Evolutionary conservation across 2,329 filamentous ascomycete species (phyloP), one percentile per base, ranked within the genome.

Genomic region (Clarireedia monteithiana): DNA sequence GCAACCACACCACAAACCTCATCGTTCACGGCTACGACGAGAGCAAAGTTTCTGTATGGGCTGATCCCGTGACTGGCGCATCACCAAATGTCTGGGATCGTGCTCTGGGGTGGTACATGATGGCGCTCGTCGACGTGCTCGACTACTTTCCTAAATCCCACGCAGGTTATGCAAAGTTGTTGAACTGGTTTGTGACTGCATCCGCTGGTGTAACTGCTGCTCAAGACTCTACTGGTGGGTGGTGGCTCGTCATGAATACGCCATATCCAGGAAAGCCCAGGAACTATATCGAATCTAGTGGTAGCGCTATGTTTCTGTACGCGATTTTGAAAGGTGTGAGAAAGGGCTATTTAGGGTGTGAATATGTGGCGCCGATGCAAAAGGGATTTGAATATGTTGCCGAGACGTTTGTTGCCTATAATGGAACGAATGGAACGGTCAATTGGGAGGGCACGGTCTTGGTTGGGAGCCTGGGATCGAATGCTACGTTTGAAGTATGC

Each of bases 21-120:
- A 61, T 72, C 5, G 65, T 62, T 7, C 71, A 64, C 59, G 71
- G 70, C 1, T 73, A 72, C 58, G 71, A 72, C 48, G 68, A 64
- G 23, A 67, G 67, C 7, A 59, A 56, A 40, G 67, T 61, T 6
- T 68, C 68, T 5, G 64, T 67, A 5, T 73, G 71, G 71, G 71
- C 70, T 2, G 60, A 71, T 57, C 59, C 64, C 3, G 56, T 49
- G 5, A 72, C 70, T 2, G 71, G 71, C 23, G 68, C 69, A 4
- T 68, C 67, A 36, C 71, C 70, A n/a, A 63, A 70, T 56, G 68
- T 70, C 26, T 73, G 71, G 71, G 62, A 68, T 53, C 67, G 71
- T 24, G 71, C 69, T 42, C 55, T 73, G 15, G 71, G 71, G 6
- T 73, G 71, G 71, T 71, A 70, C 62, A 36, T 66, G 6, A 69